Evolutionary conservation across 306 rosid species (phyloP), one percentile per base, ranked within the genome.

Genomic region (Styphnolobium japonicum): DNA sequence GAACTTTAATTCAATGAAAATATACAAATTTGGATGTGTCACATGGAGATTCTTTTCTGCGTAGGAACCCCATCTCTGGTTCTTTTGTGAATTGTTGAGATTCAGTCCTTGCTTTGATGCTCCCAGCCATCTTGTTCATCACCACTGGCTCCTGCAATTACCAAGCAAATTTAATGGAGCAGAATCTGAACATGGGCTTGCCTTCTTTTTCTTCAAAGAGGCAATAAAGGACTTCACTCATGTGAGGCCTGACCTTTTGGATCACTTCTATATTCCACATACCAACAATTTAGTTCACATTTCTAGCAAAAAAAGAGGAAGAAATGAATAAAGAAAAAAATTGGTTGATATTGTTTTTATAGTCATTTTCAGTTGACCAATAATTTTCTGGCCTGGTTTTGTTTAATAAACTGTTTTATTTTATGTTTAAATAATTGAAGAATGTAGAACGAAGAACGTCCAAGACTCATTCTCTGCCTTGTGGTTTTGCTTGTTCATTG

Each of bases 401-500:
- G 7, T 16, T 10, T 16, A 49, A 15, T 34, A 69, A 40, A 75
- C n/a, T 37, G 34, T 0, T 66, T 75, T 76, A 39, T 79, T 63
- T 67, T 65, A 45, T 66, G 67, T 43, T 42, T 9, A 79, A 67
- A 61, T 21, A 60, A 63, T 34, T 61, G 16, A 22, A 52, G 10
- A 68, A 21, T 25, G 31, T 56, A 22, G 43, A 56, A 49, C 42
- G 15, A 12, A 22, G 76, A 73, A 11, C 42, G 39, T 27, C 15
- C 19, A 27, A 2, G 58, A 68, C 76, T 71, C 7, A 3, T 57
- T 66, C 22, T 49, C 22, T 57, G n/a, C 67, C 21, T 14, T 12
- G 19, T 9, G 49, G 43, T 57, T 67, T 27, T 67, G 29, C 7
- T 60, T 77, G 33, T 27, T 46, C 45, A 43, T 84, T 84, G 77